phyloP scores from a whole-genome alignment of 257 asterid genomes.

The Forsythia suspensa region DNA sequence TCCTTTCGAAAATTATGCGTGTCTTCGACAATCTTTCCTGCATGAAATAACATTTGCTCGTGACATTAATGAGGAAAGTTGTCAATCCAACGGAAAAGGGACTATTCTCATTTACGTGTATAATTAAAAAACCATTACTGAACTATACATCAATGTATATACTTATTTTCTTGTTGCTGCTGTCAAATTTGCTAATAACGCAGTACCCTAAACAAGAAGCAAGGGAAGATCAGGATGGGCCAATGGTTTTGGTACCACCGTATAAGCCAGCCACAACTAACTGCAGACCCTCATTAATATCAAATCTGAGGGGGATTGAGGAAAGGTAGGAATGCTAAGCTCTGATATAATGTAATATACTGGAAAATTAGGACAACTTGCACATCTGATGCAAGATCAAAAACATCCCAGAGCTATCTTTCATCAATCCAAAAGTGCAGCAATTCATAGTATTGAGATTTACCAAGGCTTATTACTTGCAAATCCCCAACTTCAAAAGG shows the following conservation, averaged over 20 bases:
- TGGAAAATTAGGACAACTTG: not conserved
- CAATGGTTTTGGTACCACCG: slow-evolving; percentile 6
- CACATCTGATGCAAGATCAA: not conserved
- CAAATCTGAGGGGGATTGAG: slow-evolving; percentile 1
- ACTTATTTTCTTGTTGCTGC: not conserved
- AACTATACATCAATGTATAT: slow-evolving; percentile 4
- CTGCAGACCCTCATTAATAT: not conserved
- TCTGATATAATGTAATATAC: slow-evolving; percentile 1
- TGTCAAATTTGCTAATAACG: not conserved
- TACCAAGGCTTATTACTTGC: slow-evolving; percentile 78
- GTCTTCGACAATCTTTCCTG: slow-evolving; percentile 84
- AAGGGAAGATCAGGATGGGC: slow-evolving; percentile 3
- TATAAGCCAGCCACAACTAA: slow-evolving; percentile 11
- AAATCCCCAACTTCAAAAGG: slow-evolving; percentile 65
- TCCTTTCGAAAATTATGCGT: slow-evolving; percentile 66
- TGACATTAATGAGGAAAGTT: slow-evolving; percentile 18
- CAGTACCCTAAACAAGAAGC: not conserved
- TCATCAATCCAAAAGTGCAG: not conserved
- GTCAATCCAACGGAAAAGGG: slow-evolving; percentile 16
- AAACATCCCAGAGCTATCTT: not conserved
- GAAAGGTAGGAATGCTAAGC: slow-evolving; percentile 1
- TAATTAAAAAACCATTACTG: slow-evolving; percentile 12
- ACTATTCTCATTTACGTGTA: slow-evolving; percentile 2
- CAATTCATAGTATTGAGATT: slow-evolving; percentile 21
- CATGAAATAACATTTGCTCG: slow-evolving; percentile 30